Percentiles rank a stretch among this genome's conserved stretches.
Evolutionary conservation across 2,329 filamentous ascomycete species (phyloP).

Genomic region (Microsporum audouinii): DNA sequence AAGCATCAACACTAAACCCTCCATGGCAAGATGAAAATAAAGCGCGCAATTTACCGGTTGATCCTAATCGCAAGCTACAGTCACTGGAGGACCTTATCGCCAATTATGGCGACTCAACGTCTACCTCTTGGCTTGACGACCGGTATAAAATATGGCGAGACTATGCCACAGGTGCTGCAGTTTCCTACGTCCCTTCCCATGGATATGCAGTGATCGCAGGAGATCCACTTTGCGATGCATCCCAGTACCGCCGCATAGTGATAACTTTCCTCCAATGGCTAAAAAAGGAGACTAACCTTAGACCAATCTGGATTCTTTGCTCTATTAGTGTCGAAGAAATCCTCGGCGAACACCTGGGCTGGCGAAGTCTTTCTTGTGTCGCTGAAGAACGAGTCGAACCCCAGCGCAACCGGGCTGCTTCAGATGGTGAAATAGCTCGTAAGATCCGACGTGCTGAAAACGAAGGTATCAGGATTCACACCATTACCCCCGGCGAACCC

Average conservation of each 20-base stretch:
- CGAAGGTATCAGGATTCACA: constrained; percentile 70
- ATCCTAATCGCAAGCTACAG: constrained; percentile 48
- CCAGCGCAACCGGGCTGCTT: constrained; percentile 52
- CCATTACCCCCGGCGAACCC: constrained; percentile 54
- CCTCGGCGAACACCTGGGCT: constrained; percentile 66
- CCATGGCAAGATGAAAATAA: constrained; percentile 42
- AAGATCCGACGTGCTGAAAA: constrained; percentile 73
- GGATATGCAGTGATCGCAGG: constrained; percentile 77
- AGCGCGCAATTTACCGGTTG: constrained; percentile 27
- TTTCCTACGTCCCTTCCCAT: constrained; percentile 68
- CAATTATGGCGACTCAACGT: constrained; percentile 89
- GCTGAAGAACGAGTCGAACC: constrained; percentile 81
- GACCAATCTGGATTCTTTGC: constrained; percentile 83
- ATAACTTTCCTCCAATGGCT: constrained; percentile 64
- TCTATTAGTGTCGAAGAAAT: constrained; percentile 67
- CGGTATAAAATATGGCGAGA: constrained; percentile 84
- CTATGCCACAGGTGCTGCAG: constrained; percentile 62
- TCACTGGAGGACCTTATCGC: constrained; percentile 78
- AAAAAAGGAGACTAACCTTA: constrained; percentile 57
- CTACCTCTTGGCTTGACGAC: constrained; percentile 86
- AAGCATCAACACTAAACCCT: constrained; percentile 68
- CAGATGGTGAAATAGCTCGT: constrained; percentile 54
- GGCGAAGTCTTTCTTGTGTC: constrained; percentile 78
- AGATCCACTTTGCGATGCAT: constrained; percentile 70
- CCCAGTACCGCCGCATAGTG: constrained; percentile 64